These are phyloP conservation scores for Phyllosticta citrichinensis DNA, from an alignment of 2,329 filamentous ascomycete genomes.

Conservation along the genomic window DNA sequence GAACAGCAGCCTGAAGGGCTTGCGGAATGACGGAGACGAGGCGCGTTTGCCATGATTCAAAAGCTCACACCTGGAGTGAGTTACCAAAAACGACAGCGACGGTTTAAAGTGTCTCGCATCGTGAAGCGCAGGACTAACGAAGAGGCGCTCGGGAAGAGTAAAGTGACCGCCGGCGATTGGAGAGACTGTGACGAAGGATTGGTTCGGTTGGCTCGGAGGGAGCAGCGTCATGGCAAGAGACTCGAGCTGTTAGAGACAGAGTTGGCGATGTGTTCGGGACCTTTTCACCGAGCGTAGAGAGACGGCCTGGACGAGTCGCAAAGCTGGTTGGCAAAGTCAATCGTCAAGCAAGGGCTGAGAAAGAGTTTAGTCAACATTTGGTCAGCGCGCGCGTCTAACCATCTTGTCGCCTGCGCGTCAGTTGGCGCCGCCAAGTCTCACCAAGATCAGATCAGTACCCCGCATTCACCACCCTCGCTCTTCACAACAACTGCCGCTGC, in stretches of 20 bases:
- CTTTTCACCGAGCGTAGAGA: not conserved
- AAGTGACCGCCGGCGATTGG: slow-evolving; percentile 27
- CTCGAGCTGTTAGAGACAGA: not conserved
- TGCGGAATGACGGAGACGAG: slow-evolving; percentile 2
- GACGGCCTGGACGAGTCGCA: not conserved
- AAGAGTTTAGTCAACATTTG: not conserved
- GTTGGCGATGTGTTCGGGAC: not conserved
- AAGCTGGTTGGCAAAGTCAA: not conserved
- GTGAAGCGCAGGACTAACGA: slow-evolving; percentile 36
- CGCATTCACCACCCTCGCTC: not conserved
- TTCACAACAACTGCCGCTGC: slow-evolving; percentile 5
- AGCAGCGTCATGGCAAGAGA: slow-evolving; percentile 11
- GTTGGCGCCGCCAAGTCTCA: not conserved
- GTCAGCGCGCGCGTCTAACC: not conserved
- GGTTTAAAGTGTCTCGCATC: slow-evolving; percentile 40
- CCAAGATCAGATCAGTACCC: not conserved
- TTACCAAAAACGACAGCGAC: slow-evolving; percentile 44
- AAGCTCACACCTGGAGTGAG: slow-evolving; percentile 30
- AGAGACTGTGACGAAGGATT: slow-evolving; percentile 23
- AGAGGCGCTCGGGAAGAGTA: slow-evolving; percentile 38
- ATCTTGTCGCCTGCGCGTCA: not conserved
- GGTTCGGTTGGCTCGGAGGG: slow-evolving; percentile 15
- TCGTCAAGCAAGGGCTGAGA: not conserved
- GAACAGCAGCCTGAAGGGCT: slow-evolving; percentile 36
- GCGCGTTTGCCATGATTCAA: not conserved